Conservation (phyloP, 495 filamentous ascomycete genomes). For the Penicillium macrosclerotiorum region DNA sequence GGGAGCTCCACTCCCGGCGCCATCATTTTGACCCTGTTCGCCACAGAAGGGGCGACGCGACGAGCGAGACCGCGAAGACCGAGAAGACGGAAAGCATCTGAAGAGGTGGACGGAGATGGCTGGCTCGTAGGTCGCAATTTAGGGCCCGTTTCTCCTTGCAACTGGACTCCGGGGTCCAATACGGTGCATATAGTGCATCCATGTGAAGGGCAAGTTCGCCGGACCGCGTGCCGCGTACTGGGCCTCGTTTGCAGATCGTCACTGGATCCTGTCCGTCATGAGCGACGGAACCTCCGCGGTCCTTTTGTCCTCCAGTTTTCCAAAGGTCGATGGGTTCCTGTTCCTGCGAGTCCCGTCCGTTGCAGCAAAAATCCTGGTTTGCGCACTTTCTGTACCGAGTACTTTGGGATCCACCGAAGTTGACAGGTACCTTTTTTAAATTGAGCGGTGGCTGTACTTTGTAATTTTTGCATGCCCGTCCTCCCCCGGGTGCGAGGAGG, state of each 20-base stretch:
- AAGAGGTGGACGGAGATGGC: too few relatives aligned
- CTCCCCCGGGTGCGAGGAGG: neutral
- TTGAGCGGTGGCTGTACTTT: slow-evolving; percentile 1
- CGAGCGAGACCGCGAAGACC: too few relatives aligned
- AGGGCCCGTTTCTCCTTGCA: too few relatives aligned
- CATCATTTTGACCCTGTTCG: neutral
- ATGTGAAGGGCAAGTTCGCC: too few relatives aligned
- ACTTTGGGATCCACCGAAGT: slow-evolving; percentile 1
- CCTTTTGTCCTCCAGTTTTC: neutral
- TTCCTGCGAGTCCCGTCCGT: neutral
- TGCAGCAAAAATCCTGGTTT: slow-evolving; percentile 2
- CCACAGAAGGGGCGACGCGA: too few relatives aligned
- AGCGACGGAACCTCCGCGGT: neutral
- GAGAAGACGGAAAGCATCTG: too few relatives aligned
- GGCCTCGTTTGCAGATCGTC: neutral
- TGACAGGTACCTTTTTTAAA: slow-evolving; percentile 4
- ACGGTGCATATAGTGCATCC: too few relatives aligned
- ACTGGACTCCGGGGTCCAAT: too few relatives aligned
- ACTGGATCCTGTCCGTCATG: neutral
- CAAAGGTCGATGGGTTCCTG: neutral
- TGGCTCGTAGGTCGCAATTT: too few relatives aligned
- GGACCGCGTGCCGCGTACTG: too few relatives aligned
- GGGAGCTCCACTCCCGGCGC: slow-evolving; percentile 1
- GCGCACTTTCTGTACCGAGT: neutral
- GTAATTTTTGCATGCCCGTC: neutral